Conservation (phyloP, 1,284 basidiomycete genomes). For the Ganoderma leucocontextum region DNA sequence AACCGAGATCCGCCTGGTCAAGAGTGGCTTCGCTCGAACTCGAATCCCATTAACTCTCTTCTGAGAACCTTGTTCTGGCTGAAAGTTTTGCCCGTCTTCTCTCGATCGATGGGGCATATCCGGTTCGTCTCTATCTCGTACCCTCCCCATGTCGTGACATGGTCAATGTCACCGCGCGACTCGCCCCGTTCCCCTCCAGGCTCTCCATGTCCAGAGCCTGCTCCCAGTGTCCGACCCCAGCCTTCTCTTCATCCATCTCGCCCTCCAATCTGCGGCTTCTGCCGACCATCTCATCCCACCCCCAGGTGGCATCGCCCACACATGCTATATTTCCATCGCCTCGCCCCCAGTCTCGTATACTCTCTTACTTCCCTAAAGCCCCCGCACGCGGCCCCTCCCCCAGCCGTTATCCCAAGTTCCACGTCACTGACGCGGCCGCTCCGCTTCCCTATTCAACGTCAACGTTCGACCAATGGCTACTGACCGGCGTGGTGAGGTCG, state of each 20-base stretch:
- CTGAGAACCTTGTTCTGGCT: constrained; percentile 20
- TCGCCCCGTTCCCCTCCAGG: constrained; percentile 11
- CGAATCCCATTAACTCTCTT: constrained; percentile 22
- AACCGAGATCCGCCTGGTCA: constrained; percentile 30
- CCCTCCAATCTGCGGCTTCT: constrained; percentile 26
- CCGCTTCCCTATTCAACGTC: constrained; percentile 3
- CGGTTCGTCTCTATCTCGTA: constrained; percentile 12
- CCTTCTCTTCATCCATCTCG: constrained; percentile 6
- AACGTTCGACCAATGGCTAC: not conserved
- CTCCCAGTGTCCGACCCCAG: constrained; percentile 7
- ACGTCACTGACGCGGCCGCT: constrained; percentile 4
- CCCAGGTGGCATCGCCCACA: constrained; percentile 15
- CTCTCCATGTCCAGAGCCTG: constrained; percentile 22
- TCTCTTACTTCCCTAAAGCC: constrained; percentile 23
- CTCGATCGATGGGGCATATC: constrained; percentile 21
- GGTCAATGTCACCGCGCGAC: constrained; percentile 5
- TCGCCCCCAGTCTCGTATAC: constrained; percentile 21
- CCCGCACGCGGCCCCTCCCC: constrained; percentile 8
- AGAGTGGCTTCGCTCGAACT: constrained; percentile 19
- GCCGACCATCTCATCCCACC: constrained; percentile 23
- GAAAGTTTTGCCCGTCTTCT: constrained; percentile 17
- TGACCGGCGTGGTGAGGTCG: constrained; percentile 6
- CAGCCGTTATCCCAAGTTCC: not conserved
- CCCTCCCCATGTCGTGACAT: not conserved
- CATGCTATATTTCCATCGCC: constrained; percentile 21